Evolutionary conservation across 1,284 basidiomycete genomes (phyloP), one percentile per base, ranked within the genome.

Genomic region (Leccinum proliferum): DNA sequence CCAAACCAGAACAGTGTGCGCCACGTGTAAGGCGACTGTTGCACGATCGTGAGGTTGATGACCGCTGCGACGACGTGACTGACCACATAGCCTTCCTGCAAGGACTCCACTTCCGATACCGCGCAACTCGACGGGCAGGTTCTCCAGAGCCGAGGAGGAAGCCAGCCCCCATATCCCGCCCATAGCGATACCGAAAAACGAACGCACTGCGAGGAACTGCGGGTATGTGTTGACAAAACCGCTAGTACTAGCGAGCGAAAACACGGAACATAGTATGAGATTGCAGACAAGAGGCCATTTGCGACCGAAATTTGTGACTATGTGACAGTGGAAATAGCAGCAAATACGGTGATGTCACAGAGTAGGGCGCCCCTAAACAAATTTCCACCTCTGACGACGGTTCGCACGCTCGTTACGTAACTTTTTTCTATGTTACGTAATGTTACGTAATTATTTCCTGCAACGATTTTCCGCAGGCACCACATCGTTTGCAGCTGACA

Each of bases 231-330:
- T 77, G n/a, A 86, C 85, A 72, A 91, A 92, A 52, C 88, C 85
- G 6, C 83, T 87, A n/a, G n/a, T n/a, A n/a, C n/a, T n/a, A 0
- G 87, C 92, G 15, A 98, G 85, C 67, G 94, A 89, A 63, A 97
- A 85, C 10, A 84, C 75, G n/a, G 83, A 79, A 65, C 93, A 84
- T 56, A 94, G 69, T 15, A 91, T 59, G 58, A 94, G 77, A 74
- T 97, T 97, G 69, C 73, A 68, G 50, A 94, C 86, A 3, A 98
- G 79, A 1, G 95, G 94, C 92, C 93, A 98, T 79, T 95, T 96
- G 55, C 96, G 85, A 3, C 96, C 96, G 73, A 84, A 96, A 9
- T 29, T 29, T 29, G 25, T 29, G 25, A 29, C 25, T 29, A 29
- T 29, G 25, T 29, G 25, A 29, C 25, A 29, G 25, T 29, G 25